phyloP scores from a whole-genome alignment of 768 basidiomycete species.

The Boletus barrowsii region DNA sequence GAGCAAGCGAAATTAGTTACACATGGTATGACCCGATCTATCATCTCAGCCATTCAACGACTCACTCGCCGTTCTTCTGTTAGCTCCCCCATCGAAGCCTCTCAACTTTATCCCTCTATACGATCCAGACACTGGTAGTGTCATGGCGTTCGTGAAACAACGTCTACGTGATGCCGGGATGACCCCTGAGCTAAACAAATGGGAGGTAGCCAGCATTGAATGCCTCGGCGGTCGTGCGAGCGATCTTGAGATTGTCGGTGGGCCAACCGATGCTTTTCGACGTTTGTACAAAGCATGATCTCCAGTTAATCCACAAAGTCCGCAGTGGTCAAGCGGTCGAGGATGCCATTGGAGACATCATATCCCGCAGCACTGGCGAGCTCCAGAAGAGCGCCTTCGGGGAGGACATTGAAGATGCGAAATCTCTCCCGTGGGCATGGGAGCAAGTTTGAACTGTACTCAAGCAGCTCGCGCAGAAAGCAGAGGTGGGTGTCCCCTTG shows the following conservation, averaged over 20 bases:
- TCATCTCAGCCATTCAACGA: too few relatives aligned
- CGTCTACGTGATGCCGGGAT: constrained; percentile 64
- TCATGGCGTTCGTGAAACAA: constrained; percentile 76
- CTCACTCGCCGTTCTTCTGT: neutral
- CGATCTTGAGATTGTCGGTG: constrained; percentile 77
- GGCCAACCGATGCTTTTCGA: neutral
- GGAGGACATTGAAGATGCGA: constrained; percentile 87
- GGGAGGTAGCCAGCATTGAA: constrained; percentile 59
- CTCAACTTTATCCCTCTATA: constrained; percentile 73
- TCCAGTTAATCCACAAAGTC: constrained; percentile 82
- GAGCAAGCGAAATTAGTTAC: constrained; percentile 84
- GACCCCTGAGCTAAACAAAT: constrained; percentile 48
- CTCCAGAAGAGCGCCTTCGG: constrained; percentile 91
- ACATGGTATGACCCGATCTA: constrained; percentile 48
- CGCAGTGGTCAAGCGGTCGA: constrained; percentile 81
- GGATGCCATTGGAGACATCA: too few relatives aligned
- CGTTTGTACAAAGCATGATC: neutral
- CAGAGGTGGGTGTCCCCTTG: constrained; percentile 48
- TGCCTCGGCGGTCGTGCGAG: constrained; percentile 88
- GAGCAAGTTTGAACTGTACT: constrained; percentile 88
- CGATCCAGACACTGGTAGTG: constrained; percentile 81
- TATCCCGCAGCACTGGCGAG: constrained; percentile 71
- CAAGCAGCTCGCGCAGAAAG: constrained; percentile 61
- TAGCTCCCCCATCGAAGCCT: constrained; percentile 83
- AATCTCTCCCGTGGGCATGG: constrained; percentile 75